Percentiles rank a stretch among this genome's conserved stretches.
phyloP scores from a whole-genome alignment of 2,329 filamentous ascomycete species.

The Coniella vitis region DNA sequence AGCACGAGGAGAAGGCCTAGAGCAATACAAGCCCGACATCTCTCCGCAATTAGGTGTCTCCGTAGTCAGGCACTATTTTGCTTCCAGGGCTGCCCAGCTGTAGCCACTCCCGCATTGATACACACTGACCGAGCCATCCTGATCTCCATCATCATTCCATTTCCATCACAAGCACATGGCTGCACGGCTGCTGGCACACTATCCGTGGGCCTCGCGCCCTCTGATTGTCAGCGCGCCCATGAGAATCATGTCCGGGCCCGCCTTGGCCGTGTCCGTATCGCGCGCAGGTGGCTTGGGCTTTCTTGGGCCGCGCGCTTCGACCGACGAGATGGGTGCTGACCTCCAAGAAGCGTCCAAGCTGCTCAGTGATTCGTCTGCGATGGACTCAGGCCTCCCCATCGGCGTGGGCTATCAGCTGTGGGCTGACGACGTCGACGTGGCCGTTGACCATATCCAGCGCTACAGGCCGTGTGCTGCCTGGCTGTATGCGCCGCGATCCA shows the following conservation, averaged over 20 bases:
- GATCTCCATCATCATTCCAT: neutral
- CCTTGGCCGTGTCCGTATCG: conserved; percentile 55
- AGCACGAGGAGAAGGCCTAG: too few relatives aligned
- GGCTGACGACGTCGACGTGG: conserved; percentile 32
- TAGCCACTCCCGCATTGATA: too few relatives aligned
- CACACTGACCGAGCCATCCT: too few relatives aligned
- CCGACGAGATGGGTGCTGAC: conserved; percentile 25
- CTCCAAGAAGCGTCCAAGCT: conserved; percentile 23
- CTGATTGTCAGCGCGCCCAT: conserved; percentile 61
- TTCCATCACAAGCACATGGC: conserved; percentile 2
- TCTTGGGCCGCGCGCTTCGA: conserved; percentile 32
- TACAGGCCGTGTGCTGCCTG: conserved; percentile 34
- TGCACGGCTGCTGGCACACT: conserved; percentile 6
- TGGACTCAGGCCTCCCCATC: conserved; percentile 29
- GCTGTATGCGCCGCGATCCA: conserved; percentile 38
- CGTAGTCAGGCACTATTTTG: too few relatives aligned
- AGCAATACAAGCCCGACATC: too few relatives aligned
- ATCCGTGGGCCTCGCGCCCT: conserved; percentile 51
- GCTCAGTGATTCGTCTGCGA: conserved; percentile 14
- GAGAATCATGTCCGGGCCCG: conserved; percentile 52
- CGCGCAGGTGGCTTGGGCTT: conserved; percentile 64
- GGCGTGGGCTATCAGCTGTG: conserved; percentile 42
- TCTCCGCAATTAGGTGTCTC: too few relatives aligned
- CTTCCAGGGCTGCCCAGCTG: too few relatives aligned
- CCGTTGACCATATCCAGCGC: conserved; percentile 24